phyloP scores from a whole-genome alignment of 2,329 filamentous ascomycete genomes.

The Diaporthe sp. region DNA sequence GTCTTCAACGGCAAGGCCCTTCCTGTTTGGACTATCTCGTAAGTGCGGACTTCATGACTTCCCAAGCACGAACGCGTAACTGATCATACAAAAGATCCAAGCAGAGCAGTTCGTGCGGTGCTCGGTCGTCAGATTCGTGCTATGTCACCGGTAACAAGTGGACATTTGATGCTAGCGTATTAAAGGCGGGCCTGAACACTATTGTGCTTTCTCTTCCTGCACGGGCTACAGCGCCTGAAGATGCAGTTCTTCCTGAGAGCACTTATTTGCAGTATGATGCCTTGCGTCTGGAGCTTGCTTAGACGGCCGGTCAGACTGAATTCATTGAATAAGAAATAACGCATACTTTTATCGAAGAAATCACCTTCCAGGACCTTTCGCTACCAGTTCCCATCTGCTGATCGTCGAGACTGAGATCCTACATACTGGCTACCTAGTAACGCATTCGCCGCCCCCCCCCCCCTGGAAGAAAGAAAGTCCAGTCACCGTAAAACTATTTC shows the following conservation, averaged over 20 bases:
- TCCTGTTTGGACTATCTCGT: slow-evolving; percentile 69
- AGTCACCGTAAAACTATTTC: no score
- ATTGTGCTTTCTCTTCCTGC: slow-evolving; percentile 18
- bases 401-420: no score
- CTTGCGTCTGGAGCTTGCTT: slow-evolving; percentile 1
- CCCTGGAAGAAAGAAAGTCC: no score
- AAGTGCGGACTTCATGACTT: slow-evolving; percentile 44
- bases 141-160: slow-evolving; percentile 21
- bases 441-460: no score
- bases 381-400: no score
- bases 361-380: no score
- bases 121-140: slow-evolving; percentile 13
- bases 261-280: slow-evolving; percentile 25
- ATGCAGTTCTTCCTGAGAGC: slow-evolving; percentile 8
- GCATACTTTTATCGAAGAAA: no score
- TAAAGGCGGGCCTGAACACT: slow-evolving; percentile 2
- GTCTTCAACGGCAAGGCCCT: slow-evolving; percentile 56
- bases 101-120: slow-evolving; percentile 21
- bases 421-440: no score
- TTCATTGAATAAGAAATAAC: no score
- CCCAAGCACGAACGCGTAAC: not conserved
- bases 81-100: not conserved
- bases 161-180: not conserved
- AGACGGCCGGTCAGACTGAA: not conserved
- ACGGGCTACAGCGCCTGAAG: slow-evolving; percentile 12